Evolutionary conservation across 108 stramenopile species (phyloP).

Genomic region (Skeletonema tropicum): DNA sequence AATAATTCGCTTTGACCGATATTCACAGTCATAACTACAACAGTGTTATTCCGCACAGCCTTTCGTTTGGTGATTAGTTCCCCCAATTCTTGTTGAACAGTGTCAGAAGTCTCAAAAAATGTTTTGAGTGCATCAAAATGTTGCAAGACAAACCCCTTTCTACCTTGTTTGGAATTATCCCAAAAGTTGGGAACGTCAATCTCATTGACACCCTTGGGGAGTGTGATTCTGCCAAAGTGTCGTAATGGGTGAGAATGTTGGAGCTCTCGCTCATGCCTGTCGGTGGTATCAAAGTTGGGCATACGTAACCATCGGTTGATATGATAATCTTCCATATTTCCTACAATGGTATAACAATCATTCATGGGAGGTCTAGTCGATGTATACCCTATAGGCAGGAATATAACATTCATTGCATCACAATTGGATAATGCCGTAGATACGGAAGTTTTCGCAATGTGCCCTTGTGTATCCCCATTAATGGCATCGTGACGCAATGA

Average conservation of each 20-base stretch:
- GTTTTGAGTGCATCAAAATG: slow-evolving; percentile 43
- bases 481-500: slow-evolving; percentile 6
- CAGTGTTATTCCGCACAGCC: slow-evolving; percentile 55
- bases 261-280: slow-evolving; percentile 23
- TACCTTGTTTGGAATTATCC: slow-evolving; percentile 8
- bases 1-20: slow-evolving; percentile 80
- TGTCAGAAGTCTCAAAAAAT: slow-evolving; percentile 43
- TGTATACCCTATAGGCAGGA: slow-evolving; percentile 12
- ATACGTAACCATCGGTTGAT: slow-evolving; percentile 49
- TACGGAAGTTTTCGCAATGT: slow-evolving; percentile 30
- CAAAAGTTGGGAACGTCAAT: slow-evolving; percentile 38
- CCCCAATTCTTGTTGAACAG: slow-evolving; percentile 39
- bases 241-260: slow-evolving; percentile 35
- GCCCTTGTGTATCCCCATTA: slow-evolving; percentile 13
- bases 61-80: slow-evolving; percentile 22
- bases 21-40: slow-evolving; percentile 84
- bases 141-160: slow-evolving; percentile 38
- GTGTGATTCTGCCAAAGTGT: slow-evolving; percentile 39
- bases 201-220: slow-evolving; percentile 23
- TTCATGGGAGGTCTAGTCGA: not conserved
- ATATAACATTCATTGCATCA: slow-evolving; percentile 44
- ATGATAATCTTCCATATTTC: slow-evolving; percentile 51
- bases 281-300: slow-evolving; percentile 22
- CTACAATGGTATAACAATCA: slow-evolving; percentile 37
- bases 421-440: slow-evolving; percentile 39